These are phyloP conservation scores for slime mould (Dictyostelium discoideum) DNA, from an alignment of 78 protist genomes.

Conservation along the genomic window dicty_2.7 NC_007089.4:274501-275000, in stretches of 20 bases:
- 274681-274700: conserved; percentile 90
- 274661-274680: conserved; percentile 62
- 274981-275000: conserved; percentile 93
- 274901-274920: conserved; percentile 90
- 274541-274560: conserved; percentile 89
- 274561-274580: conserved; percentile 73
- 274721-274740: conserved; percentile 94
- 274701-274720: conserved; percentile 97
- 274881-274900: conserved; percentile 85
- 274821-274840: conserved; percentile 79
- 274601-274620: conserved; percentile 99
- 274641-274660: conserved; percentile 92
- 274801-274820: conserved; percentile 93
- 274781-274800: conserved; percentile 95
- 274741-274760: conserved; percentile 75
- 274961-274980: conserved; percentile 98
- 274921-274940: conserved; percentile 88
- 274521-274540: conserved; percentile 89
- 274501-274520: conserved; percentile 90
- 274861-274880: conserved; percentile 87
- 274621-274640: conserved; percentile 99
- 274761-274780: conserved; percentile 91
- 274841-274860: conserved; percentile 87
- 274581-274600: conserved; percentile 98
- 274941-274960: conserved; percentile 95